Base-by-base conservation (phyloP, 805 yeast species). In the Saccharomycopsis guyanensis region DNA sequence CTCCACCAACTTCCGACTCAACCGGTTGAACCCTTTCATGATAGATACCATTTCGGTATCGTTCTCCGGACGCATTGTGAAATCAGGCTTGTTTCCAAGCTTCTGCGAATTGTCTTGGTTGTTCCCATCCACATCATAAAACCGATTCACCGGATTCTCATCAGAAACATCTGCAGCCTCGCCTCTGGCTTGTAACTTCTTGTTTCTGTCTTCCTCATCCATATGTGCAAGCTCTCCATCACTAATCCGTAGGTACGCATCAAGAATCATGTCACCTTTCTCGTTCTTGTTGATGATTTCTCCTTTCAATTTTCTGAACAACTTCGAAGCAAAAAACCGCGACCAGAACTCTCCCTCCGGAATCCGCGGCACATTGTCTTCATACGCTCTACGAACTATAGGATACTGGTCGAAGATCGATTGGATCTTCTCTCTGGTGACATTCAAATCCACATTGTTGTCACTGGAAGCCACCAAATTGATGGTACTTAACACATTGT, bases 331-430 rank as follows among this genome's bases (percentile, higher is more conserved):
- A 70, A 93, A 93, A 58, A 93, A 93, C 52, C 97, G 69, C 8
- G 95, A 86, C 98, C 98, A 93, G 57, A 93, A 93, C 58, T 85
- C 95, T 36, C 91, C 89, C 60, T 93, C 97, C 40, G 77, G 74
- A 44, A 93, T 71, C 51, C 82, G 80, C 1, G 97, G 98, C 3
- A 93, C 98, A 48, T 80, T 80, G 45, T 93, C 98, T 49, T 78
- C 80, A 58, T 85, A 93, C 0, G 97, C 97, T 52, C 76, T 78
- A 50, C 86, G 78, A 22, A 93, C 94, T 33, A 89, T 78, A 0
- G 98, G 98, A 58, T 91, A 93, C 49, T 91, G 95, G 43, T 81
- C 86, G 60, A 93, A 89, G 19, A 93, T 87, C 53, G 84, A 94
- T 47, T 78, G 80, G 57, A 93, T 89, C 51, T 83, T 88, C 51